Conservation (phyloP, 495 filamentous ascomycete species). For the Penicillium taxi region DNA sequence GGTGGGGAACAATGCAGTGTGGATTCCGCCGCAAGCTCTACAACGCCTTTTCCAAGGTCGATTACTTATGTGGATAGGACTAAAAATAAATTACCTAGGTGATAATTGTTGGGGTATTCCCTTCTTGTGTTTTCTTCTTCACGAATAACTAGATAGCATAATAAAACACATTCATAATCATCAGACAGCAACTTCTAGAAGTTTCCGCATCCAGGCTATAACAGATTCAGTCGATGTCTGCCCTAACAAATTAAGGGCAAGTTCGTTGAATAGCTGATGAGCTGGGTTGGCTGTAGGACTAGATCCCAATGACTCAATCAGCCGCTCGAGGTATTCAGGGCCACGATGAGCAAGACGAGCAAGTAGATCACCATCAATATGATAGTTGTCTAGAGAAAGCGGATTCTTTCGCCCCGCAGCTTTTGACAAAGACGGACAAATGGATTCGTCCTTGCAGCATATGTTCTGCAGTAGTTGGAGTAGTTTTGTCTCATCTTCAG, state of each 20-base stretch:
- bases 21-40: conserved; percentile 10
- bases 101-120: no score
- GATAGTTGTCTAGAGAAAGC: conserved; percentile 33
- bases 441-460: conserved; percentile 29
- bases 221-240: conserved; percentile 1
- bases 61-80: not conserved
- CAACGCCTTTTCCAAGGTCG: not conserved
- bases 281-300: not conserved
- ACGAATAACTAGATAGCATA: no score
- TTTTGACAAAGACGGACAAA: conserved; percentile 31
- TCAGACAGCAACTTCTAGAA: conserved; percentile 11
- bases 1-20: conserved; percentile 20
- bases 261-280: not conserved
- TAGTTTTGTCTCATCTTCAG: conserved; percentile 48
- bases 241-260: conserved; percentile 5
- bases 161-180: not conserved
- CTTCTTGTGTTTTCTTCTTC: no score
- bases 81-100: not conserved
- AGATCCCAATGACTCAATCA: conserved; percentile 20
- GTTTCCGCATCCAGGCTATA: conserved; percentile 10
- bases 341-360: conserved; percentile 41
- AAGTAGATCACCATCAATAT: conserved; percentile 63
- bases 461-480: conserved; percentile 57
- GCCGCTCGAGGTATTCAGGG: conserved; percentile 34
- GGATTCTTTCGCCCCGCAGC: conserved; percentile 21